These are phyloP conservation scores for Haematococcus lacustris DNA, from an alignment of 139 green algal species.

Conservation along the genomic window DNA sequence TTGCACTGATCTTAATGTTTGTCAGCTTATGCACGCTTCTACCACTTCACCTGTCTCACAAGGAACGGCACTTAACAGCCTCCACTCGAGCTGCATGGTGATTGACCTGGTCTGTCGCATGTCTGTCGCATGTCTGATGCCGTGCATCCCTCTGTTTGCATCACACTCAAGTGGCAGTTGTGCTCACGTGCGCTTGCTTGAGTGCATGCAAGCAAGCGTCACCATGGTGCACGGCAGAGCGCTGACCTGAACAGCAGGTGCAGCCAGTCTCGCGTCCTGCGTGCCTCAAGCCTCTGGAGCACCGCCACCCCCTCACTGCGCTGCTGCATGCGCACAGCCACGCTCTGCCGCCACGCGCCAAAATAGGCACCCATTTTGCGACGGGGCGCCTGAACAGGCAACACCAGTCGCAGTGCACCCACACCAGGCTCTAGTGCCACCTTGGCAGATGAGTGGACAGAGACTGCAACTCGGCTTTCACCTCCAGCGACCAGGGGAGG, in stretches of 20 bases:
- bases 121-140: neutral
- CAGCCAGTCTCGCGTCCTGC: slow-evolving; percentile 10
- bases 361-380: slow-evolving; percentile 19
- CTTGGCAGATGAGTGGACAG: neutral
- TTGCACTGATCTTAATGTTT: neutral
- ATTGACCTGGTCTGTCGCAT: neutral
- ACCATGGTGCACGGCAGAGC: too few species aligned
- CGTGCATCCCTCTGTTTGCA: neutral
- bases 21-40: neutral
- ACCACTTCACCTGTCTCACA: neutral
- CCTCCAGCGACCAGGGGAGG: too few species aligned
- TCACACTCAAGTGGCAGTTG: too few species aligned
- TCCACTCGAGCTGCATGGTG: neutral
- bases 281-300: slow-evolving; percentile 13
- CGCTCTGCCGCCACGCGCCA: slow-evolving; percentile 7
- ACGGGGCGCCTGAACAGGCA: neutral
- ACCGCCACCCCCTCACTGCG: slow-evolving; percentile 9
- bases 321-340: neutral
- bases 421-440: neutral
- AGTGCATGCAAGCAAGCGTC: too few species aligned
- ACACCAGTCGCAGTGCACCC: too few species aligned
- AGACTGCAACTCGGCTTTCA: too few species aligned
- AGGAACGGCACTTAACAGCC: neutral
- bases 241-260: slow-evolving; percentile 27
- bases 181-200: too few species aligned